Evolutionary conservation across 257 asterid species (phyloP), one percentile per base, ranked within the genome.

Genomic region (Echium plantagineum): DNA sequence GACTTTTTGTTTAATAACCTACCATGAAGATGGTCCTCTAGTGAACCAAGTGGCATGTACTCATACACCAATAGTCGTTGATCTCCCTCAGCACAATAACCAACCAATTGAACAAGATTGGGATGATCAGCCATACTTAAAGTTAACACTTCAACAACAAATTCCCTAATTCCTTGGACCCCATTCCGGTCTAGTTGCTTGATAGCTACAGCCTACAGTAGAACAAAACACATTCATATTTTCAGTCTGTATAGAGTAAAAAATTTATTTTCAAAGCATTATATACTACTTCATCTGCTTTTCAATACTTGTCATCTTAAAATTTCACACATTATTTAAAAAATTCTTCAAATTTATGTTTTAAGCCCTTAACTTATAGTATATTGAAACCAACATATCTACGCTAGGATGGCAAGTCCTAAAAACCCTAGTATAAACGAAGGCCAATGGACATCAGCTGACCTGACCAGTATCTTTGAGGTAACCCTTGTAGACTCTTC

Each of bases 11-110:
- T 7, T 6, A 9, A 54, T 8, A 9, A 52, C 74, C 64, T 77
- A 87, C 96, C 94, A 46, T 77, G 71, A 61, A 88, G 73, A 79
- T 88, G 94, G 60, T 81, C 90, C 76, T 88, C 96, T 69, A 88
- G 63, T 6, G 96, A 88, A 65, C 96, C 90, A 18, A 88, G 75
- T 12, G 84, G 78, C 96, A 88, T 83, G 76, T n/a, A 83, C 76
- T 88, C 95, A 4, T 88, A 88, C 53, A 88, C 96, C 60, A 88
- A 74, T 32, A 88, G 71, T 69, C 90, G 80, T 65, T 88, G 88
- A 66, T 72, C 79, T 48, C 88, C 95, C 64, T 85, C 90, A 1
- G 84, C 83, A 63, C 96, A 88, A 70, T 65, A 85, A 48, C 96
- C 96, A 31, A 85, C 78, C 49, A 88, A 69, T 59, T 77, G 77